Evolutionary conservation across 805 yeast species (phyloP).

Genomic region (Starmerella ratchasimensis): DNA sequence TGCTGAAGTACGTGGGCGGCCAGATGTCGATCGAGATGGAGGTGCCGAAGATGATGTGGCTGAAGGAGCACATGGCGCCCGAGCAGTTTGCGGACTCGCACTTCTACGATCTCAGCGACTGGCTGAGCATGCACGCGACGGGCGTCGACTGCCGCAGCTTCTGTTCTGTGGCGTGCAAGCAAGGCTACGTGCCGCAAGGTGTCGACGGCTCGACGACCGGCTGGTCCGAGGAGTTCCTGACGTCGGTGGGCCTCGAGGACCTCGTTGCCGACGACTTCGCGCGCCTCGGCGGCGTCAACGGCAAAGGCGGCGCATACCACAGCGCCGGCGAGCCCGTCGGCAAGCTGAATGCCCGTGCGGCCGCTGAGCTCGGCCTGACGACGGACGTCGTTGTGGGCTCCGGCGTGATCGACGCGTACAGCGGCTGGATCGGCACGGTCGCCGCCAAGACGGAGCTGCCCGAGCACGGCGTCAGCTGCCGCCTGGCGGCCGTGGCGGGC

Average conservation of each 20-base stretch:
- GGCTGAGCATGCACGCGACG: constrained; percentile 80
- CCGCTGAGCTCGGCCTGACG: constrained; percentile 71
- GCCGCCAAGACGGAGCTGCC: constrained; percentile 56
- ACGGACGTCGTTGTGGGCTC: constrained; percentile 75
- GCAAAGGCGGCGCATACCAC: constrained; percentile 54
- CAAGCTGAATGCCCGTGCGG: constrained; percentile 48
- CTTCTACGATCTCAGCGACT: constrained; percentile 89
- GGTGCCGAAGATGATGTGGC: constrained; percentile 92
- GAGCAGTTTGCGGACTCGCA: constrained; percentile 45
- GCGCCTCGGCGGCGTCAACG: constrained; percentile 73
- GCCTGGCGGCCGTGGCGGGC: constrained; percentile 96
- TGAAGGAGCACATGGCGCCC: constrained; percentile 66
- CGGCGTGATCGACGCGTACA: constrained; percentile 95
- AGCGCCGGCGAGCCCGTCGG: constrained; percentile 90
- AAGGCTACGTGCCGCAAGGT: constrained; percentile 85
- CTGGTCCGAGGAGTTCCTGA: constrained; percentile 75
- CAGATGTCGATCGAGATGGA: constrained; percentile 98
- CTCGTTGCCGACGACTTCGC: constrained; percentile 61
- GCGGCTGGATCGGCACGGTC: constrained; percentile 98
- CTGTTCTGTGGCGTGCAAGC: constrained; percentile 89
- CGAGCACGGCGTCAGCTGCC: constrained; percentile 44
- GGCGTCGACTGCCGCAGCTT: constrained; percentile 74
- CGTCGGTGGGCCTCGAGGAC: constrained; percentile 57
- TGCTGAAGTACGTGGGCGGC: constrained; percentile 88
- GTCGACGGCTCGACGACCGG: constrained; percentile 77